phyloP scores from a whole-genome alignment of 2,329 filamentous ascomycete species.

The Coccinonectria pachysandricola region DNA sequence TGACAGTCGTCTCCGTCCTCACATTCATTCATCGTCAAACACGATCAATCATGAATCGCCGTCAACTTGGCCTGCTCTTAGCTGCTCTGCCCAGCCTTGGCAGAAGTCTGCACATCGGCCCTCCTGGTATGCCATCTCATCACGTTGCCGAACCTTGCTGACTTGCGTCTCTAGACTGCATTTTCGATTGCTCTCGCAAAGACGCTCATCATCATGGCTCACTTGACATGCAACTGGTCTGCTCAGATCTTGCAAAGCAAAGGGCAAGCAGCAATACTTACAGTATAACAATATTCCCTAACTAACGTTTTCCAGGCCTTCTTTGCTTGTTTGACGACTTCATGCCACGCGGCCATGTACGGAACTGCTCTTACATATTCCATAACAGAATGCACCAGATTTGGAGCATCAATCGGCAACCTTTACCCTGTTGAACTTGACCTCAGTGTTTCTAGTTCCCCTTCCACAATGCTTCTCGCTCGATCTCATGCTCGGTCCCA shows the following conservation, averaged over 20 bases:
- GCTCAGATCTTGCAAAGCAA: conserved; percentile 13
- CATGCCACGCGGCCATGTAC: conserved; percentile 19
- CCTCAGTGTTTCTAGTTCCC: conserved; percentile 3
- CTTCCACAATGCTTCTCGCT: conserved; percentile 5
- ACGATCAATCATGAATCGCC: conserved; percentile 14
- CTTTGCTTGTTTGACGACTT: conserved; percentile 21
- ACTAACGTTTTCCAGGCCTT: conserved; percentile 19
- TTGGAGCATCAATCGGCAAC: conserved; percentile 18
- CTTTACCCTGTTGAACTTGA: conserved; percentile 23
- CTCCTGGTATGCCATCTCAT: too few species aligned
- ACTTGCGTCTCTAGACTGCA: conserved; percentile 5
- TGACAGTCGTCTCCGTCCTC: conserved; percentile 14
- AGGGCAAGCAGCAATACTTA: too few species aligned
- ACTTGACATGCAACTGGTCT: conserved; percentile 6
- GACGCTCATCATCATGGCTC: conserved; percentile 6
- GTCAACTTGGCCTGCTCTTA: too few species aligned
- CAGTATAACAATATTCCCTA: too few species aligned
- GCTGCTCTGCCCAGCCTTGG: too few species aligned
- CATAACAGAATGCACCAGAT: conserved; percentile 16
- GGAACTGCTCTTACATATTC: conserved; percentile 19
- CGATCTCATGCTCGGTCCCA: conserved; percentile 3
- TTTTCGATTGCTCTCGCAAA: conserved; percentile 8
- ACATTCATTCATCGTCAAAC: conserved; percentile 5
- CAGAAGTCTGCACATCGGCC: too few species aligned
- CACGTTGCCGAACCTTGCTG: background rate